Evolutionary conservation across 2,329 filamentous ascomycete genomes (phyloP), one percentile per base, ranked within the genome.

Genomic region (Raffaelea arxii): DNA sequence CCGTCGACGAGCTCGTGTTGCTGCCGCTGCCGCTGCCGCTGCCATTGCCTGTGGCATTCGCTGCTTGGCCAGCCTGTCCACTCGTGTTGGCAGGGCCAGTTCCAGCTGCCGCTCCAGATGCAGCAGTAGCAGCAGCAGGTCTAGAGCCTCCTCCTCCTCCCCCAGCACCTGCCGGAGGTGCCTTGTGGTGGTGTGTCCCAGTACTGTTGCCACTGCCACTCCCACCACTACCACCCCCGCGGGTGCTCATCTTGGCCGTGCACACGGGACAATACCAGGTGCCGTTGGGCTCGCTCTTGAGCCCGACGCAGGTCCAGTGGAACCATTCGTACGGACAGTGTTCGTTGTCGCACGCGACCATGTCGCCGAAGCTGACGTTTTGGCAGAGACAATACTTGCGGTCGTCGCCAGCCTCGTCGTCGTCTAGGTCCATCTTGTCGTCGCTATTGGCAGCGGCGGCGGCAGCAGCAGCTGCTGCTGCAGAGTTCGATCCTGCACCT

Each of bases 341-440:
- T 48, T 84, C 80, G 62, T 91, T 91, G 68, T 92, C 86, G 67
- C 86, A 92, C 25, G 85, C 86, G 52, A 92, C 86, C 86, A 92
- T 92, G 59, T 91, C 84, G 51, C 86, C 86, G 59, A 86, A 89
- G 63, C 84, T 88, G 54, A 90, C 83, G 56, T 84, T 84, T 61
- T 90, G 83, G 63, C 86, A 92, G 25, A 83, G 73, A 65, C 86
- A 92, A 65, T 92, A 92, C 62, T 87, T 86, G 59, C 84, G 82
- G 64, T 89, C 84, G 52, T 83, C 82, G 46, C 80, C 80, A 37
- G 82, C 83, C 47, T 87, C 84, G 43, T 87, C 83, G 25, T 83
- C 80, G 21, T 78, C 72, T 53, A 62, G 70, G 24, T 74, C 74
- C 55, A 78, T 65, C 49, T 65, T 60, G 56, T 78, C 79, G 54